Percentiles rank a stretch among this genome's conserved stretches.
Conservation (phyloP, 495 filamentous ascomycete genomes). For the Penicilliopsis zonata region DNA sequence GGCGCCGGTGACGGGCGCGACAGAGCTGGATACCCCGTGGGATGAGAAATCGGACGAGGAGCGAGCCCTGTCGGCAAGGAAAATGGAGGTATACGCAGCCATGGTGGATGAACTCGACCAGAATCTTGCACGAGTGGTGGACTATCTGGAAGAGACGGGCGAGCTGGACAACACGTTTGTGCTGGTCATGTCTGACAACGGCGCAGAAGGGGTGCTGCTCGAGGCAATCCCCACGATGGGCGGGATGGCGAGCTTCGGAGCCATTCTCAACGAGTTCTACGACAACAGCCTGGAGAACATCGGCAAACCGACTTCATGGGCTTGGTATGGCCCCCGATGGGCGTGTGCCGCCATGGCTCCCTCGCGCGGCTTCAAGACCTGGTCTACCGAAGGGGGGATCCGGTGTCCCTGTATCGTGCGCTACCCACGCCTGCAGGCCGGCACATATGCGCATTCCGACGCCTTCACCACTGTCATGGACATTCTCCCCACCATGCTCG, state of each 20-base stretch:
- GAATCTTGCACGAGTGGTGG: constrained; percentile 35
- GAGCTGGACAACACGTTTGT: constrained; percentile 43
- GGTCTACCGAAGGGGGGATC: constrained; percentile 39
- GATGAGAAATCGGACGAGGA: constrained; percentile 25
- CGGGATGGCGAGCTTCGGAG: constrained; percentile 21
- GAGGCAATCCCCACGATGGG: constrained; percentile 26
- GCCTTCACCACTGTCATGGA: constrained; percentile 40
- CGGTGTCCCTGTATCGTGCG: constrained; percentile 35
- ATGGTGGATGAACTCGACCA: constrained; percentile 41
- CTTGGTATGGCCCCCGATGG: constrained; percentile 44
- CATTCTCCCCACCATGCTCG: constrained; percentile 33
- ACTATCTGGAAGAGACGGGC: constrained; percentile 31
- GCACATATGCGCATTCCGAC: constrained; percentile 16
- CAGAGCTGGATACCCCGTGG: constrained; percentile 17
- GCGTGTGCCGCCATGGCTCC: constrained; percentile 44
- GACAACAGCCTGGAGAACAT: constrained; percentile 41
- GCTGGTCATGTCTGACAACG: constrained; percentile 42
- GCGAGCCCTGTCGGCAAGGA: constrained; percentile 23
- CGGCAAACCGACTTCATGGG: constrained; percentile 35
- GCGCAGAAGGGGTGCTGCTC: constrained; percentile 34
- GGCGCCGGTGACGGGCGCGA: constrained; percentile 10
- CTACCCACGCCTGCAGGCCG: constrained; percentile 10
- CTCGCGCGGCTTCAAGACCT: constrained; percentile 37
- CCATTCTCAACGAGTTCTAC: constrained; percentile 36
- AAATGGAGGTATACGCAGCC: constrained; percentile 40